These are phyloP conservation scores for Eucalyptus marginata DNA, from an alignment of 345 rosid species.

Conservation along the genomic window DNA sequence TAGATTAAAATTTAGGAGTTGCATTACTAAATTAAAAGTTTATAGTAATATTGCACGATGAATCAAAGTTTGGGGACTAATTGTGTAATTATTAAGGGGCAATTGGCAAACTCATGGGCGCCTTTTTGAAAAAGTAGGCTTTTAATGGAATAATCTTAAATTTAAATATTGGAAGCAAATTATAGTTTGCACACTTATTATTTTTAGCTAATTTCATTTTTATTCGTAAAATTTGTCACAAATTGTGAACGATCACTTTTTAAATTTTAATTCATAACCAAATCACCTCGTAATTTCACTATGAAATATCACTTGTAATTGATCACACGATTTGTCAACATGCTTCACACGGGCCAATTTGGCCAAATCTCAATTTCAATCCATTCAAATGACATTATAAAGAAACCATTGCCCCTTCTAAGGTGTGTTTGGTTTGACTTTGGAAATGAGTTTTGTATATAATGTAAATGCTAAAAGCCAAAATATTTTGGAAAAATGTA, in stretches of 20 bases:
- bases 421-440: not conserved
- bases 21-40: no score
- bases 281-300: not conserved
- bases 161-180: not conserved
- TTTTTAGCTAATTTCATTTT: not conserved
- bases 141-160: not conserved
- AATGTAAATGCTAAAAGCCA: no score
- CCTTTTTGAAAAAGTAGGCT: not conserved
- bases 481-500: no score
- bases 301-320: not conserved
- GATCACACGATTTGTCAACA: not conserved
- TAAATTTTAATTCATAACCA: not conserved
- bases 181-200: not conserved
- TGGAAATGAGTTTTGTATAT: no score
- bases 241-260: not conserved
- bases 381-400: not conserved
- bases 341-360: not conserved
- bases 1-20: no score
- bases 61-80: fast-evolving
- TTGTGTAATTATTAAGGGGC: no score
- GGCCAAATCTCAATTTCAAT: not conserved
- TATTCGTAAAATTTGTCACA: not conserved
- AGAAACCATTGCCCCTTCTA: not conserved
- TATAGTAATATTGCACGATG: fast-evolving
- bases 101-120: no score